Evolutionary conservation across 768 basidiomycete species (phyloP), one percentile per base, ranked within the genome.

Genomic region (Tulasnella sp.): DNA sequence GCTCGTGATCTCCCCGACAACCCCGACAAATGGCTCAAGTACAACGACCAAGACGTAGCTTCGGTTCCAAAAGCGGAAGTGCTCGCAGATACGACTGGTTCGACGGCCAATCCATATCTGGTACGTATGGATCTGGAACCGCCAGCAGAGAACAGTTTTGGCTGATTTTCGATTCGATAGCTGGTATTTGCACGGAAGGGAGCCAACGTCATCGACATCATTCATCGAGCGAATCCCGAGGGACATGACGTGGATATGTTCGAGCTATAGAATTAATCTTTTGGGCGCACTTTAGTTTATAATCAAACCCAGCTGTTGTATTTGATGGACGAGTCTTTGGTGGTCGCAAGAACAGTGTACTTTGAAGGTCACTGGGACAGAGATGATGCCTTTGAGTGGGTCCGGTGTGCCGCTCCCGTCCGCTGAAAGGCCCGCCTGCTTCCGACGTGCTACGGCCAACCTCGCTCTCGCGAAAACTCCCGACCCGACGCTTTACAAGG

Each of bases 11-110:
- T 98, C 19, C 97, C 96, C 1, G 89, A 90, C 73, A 85, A 90
- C 34, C 92, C 92, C 16, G 93, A 98, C 79, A 88, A 89, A 68
- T 98, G 96, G 95, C 95, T 96, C 89, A 97, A 97, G 86, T 96
- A 97, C 86, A 98, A 98, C 84, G 97, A 98, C 84, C 94, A 94
- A 48, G 91, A 90, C 80, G 95, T 99, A 12, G 88, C 90, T 4
- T 88, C 90, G 38, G 94, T 95, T 0, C 85, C 88, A 12, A 93
- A 94, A 83, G 90, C 91, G 10, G 96, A 98, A 83, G 93, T 98
- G 2, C 87, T 98, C 76, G 92, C 91, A 39, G 94, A 98, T 86
- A 94, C 95, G 46, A 95, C 94, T n/a, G 94, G 93, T 31, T 92
- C 90, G 24, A 95, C 91, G 46, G 94, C 93, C n/a, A 96, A 96